These are phyloP conservation scores for Venturia nashicola DNA, from an alignment of 2,329 filamentous ascomycete genomes.

Conservation along the genomic window DNA sequence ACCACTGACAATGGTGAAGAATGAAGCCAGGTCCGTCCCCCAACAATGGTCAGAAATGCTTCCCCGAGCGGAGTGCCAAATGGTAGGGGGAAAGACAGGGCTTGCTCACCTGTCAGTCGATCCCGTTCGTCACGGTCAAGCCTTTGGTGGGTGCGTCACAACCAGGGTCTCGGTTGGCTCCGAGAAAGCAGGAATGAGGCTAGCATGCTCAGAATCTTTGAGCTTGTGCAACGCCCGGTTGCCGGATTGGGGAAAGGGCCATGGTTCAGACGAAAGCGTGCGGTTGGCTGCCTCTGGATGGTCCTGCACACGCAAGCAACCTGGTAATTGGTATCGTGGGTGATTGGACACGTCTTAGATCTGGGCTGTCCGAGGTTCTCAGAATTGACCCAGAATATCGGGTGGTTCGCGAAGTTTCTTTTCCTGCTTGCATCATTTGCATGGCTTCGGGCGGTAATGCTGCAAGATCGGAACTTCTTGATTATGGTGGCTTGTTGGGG, in stretches of 20 bases:
- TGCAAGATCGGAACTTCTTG: background rate
- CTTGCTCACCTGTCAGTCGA: background rate
- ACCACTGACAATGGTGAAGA: background rate
- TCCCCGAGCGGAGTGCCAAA: background rate
- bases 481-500: background rate
- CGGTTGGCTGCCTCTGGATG: background rate
- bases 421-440: background rate
- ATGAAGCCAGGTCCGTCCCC: background rate
- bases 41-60: background rate
- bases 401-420: background rate
- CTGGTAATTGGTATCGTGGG: background rate
- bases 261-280: background rate
- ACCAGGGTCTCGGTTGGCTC: conserved; percentile 2
- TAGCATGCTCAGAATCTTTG: background rate
- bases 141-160: background rate
- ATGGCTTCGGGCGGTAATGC: background rate
- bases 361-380: background rate
- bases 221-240: background rate
- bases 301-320: background rate
- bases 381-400: background rate
- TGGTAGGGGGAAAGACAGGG: background rate
- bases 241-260: background rate
- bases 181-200: background rate
- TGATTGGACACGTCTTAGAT: background rate
- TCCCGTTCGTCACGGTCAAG: background rate